Evolutionary conservation across 2,329 filamentous ascomycete species (phyloP).

Genomic region (Colletotrichum falcatum): DNA sequence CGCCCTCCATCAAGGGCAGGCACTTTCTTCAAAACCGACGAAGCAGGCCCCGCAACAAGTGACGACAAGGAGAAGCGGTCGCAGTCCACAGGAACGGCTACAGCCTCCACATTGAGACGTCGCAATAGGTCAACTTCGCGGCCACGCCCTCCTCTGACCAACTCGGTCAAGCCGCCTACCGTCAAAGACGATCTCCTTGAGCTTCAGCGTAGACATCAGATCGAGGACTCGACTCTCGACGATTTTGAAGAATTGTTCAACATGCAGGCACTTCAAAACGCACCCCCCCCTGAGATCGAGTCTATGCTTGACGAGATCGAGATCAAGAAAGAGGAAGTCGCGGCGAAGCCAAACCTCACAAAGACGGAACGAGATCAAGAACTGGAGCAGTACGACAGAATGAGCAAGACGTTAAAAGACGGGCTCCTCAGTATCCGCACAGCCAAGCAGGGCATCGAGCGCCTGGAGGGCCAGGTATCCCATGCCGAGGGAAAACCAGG

Average conservation of each 20-base stretch:
- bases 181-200: slow-evolving; percentile 68
- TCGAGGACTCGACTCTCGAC: slow-evolving; percentile 71
- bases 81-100: slow-evolving; percentile 41
- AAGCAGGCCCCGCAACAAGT: slow-evolving; percentile 17
- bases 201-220: slow-evolving; percentile 64
- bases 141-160: slow-evolving; percentile 60
- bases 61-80: slow-evolving; percentile 11
- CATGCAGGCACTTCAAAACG: slow-evolving; percentile 13
- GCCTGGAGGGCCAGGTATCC: slow-evolving; percentile 65
- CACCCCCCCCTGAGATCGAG: slow-evolving; percentile 38
- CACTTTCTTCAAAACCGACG: slow-evolving; percentile 13
- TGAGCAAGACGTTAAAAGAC: slow-evolving; percentile 65
- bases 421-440: slow-evolving; percentile 65
- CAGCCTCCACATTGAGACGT: slow-evolving; percentile 41
- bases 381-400: slow-evolving; percentile 59
- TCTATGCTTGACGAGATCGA: slow-evolving; percentile 41
- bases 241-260: slow-evolving; percentile 64
- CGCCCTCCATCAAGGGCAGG: slow-evolving; percentile 14
- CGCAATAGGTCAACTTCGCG: slow-evolving; percentile 57
- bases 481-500: slow-evolving; percentile 49
- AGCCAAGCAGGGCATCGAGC: slow-evolving; percentile 69
- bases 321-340: slow-evolving; percentile 38
- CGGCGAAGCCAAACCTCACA: slow-evolving; percentile 36
- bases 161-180: slow-evolving; percentile 65
- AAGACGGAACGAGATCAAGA: slow-evolving; percentile 53